These are phyloP conservation scores for Nannochloropsis granulata DNA, from an alignment of 108 stramenopile species.

Conservation along the genomic window DNA sequence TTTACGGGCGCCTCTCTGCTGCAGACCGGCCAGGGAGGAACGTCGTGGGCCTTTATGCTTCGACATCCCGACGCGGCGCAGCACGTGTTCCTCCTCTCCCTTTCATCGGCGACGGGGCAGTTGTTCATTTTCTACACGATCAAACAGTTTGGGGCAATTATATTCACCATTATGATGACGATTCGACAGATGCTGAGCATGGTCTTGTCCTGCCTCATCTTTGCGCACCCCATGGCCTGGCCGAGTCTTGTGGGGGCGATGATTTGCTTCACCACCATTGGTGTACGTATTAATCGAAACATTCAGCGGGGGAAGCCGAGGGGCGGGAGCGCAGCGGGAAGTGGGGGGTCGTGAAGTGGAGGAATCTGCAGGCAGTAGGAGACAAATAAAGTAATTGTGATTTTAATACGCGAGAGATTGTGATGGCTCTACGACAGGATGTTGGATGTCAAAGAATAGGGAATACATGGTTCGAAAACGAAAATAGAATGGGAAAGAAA, in stretches of 20 bases:
- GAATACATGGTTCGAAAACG: no score
- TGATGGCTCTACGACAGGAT: no score
- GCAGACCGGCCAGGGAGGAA: background rate
- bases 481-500: no score
- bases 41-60: background rate
- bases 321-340: background rate
- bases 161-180: slow-evolving; percentile 46
- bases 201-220: slow-evolving; percentile 67
- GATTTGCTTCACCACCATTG: slow-evolving; percentile 61
- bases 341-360: background rate
- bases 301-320: slow-evolving; percentile 10
- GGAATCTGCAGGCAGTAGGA: no score
- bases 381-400: no score
- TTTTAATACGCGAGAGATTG: no score
- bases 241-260: slow-evolving; percentile 66
- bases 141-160: slow-evolving; percentile 38
- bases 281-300: slow-evolving; percentile 74
- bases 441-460: no score
- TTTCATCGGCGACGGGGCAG: slow-evolving; percentile 34
- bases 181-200: slow-evolving; percentile 56
- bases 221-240: slow-evolving; percentile 61
- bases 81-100: background rate
- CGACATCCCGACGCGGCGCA: background rate
- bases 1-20: slow-evolving; percentile 11
- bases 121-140: slow-evolving; percentile 46